These are phyloP conservation scores for Tetrahymena borealis DNA, from an alignment of 73 alveolate genomes.

Conservation along the genomic window DNA sequence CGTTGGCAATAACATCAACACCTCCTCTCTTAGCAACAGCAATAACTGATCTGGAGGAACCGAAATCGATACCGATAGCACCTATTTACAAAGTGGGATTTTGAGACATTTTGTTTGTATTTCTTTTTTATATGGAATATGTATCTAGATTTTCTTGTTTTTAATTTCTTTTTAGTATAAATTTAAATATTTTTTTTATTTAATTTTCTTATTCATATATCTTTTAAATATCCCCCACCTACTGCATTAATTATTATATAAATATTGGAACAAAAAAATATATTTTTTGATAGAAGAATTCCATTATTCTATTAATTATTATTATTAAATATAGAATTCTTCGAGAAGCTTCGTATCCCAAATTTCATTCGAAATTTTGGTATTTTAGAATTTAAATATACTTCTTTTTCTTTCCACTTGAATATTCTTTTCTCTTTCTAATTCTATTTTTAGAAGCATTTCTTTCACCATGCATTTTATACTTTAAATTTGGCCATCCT, in stretches of 20 bases:
- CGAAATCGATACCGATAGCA: conserved; percentile 78
- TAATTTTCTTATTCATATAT: background rate
- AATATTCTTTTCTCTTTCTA: background rate
- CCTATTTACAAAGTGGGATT: conserved; percentile 29
- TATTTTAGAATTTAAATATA: background rate
- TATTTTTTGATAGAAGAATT: background rate
- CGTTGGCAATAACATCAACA: conserved; percentile 67
- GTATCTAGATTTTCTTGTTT: conserved; percentile 1
- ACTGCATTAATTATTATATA: background rate
- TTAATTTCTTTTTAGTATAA: background rate
- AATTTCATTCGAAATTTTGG: background rate
- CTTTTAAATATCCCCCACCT: conserved; percentile 3
- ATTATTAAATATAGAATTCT: background rate
- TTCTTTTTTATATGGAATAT: background rate
- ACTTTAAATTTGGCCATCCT: background rate
- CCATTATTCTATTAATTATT: background rate
- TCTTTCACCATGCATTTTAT: background rate
- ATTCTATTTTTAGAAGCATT: background rate
- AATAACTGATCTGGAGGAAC: conserved; percentile 65
- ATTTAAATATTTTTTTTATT: background rate
- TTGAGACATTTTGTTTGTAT: background rate
- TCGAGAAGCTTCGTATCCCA: conserved; percentile 1
- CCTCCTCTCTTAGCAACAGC: conserved; percentile 81
- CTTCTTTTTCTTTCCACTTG: background rate
- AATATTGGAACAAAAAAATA: background rate